Evolutionary conservation across 2,329 filamentous ascomycete genomes (phyloP), one percentile per base, ranked within the genome.

Genomic region (Monosporascus sp.): DNA sequence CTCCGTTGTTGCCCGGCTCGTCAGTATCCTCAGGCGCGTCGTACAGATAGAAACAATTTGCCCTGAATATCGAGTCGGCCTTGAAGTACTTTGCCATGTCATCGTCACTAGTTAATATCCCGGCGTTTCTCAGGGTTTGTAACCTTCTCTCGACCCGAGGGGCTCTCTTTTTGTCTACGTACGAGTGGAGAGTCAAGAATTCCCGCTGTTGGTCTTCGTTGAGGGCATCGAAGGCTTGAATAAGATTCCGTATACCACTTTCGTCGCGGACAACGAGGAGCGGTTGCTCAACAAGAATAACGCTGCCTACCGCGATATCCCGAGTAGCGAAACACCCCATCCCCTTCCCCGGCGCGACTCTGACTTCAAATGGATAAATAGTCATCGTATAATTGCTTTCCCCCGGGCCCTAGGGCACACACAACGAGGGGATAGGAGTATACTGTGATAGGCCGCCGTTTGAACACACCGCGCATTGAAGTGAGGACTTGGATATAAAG

Each of bases 281-380:
- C 14, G 14, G 26, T 24, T 31, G 52, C 19, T 57, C 57, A 6
- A 38, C 1, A 11, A 57, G 22, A 50, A 59, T 17, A 11, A 16
- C 14, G 16, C 51, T 50, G 26, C 57, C 53, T 19, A 40, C 49
- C 17, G 26, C 3, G 20, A 59, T 52, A 48, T 57, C 55, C 14
- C 44, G 46, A 16, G 26, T 51, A 27, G 57, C 57, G 22, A 54
- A 59, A 40, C 27, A 24, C 8, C 51, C 55, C n/a, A 51, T 3
- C 19, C 57, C 57, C 36, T 49, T 55, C 2, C 24, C 31, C 2
- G 19, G 26, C 19, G 56, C 36, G 2, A 26, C 0, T 31, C 44
- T 49, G 6, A 53, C 41, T 26, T 51, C 52, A 27, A 48, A 51
- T 8, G 31, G 43, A 7, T 53, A 17, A 20, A 3, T 17, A 41